A percentile compares a stretch with the other conserved stretches of the same genome.
These are phyloP conservation scores for Phialophora verrucosa DNA, from an alignment of 2,329 filamentous ascomycete species.

Conservation along the genomic window DNA sequence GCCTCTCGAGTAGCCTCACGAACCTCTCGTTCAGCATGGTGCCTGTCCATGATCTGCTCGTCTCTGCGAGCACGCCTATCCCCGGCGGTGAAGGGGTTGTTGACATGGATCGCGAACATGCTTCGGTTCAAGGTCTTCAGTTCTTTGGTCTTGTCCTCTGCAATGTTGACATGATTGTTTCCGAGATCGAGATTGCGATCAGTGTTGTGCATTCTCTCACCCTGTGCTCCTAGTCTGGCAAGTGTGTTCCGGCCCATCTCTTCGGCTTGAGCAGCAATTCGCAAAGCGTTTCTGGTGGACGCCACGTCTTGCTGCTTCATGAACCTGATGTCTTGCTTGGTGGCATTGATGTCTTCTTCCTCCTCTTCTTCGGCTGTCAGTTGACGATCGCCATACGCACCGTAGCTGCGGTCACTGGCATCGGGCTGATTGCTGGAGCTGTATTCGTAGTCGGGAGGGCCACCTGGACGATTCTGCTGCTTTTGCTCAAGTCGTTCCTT, in stretches of 20 bases:
- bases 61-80: slow-evolving; percentile 69
- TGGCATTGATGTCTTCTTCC: slow-evolving; percentile 72
- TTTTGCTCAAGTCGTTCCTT: slow-evolving; percentile 56
- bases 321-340: slow-evolving; percentile 75
- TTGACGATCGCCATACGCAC: slow-evolving; percentile 70
- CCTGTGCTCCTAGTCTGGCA: slow-evolving; percentile 75
- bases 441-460: slow-evolving; percentile 46
- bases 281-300: slow-evolving; percentile 72
- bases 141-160: slow-evolving; percentile 80
- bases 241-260: slow-evolving; percentile 74
- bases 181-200: slow-evolving; percentile 83
- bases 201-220: slow-evolving; percentile 79
- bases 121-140: slow-evolving; percentile 83
- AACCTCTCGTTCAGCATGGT: slow-evolving; percentile 61
- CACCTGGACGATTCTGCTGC: slow-evolving; percentile 42
- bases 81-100: slow-evolving; percentile 76
- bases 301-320: slow-evolving; percentile 78
- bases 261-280: slow-evolving; percentile 70
- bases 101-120: slow-evolving; percentile 86
- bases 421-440: slow-evolving; percentile 42
- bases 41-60: slow-evolving; percentile 70
- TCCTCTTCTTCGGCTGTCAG: slow-evolving; percentile 82
- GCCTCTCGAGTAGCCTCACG: slow-evolving; percentile 62
- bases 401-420: slow-evolving; percentile 50
- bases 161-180: slow-evolving; percentile 74